These are phyloP conservation scores for Pseudocercospora vitis DNA, from an alignment of 2,329 filamentous ascomycete genomes.

Conservation along the genomic window DNA sequence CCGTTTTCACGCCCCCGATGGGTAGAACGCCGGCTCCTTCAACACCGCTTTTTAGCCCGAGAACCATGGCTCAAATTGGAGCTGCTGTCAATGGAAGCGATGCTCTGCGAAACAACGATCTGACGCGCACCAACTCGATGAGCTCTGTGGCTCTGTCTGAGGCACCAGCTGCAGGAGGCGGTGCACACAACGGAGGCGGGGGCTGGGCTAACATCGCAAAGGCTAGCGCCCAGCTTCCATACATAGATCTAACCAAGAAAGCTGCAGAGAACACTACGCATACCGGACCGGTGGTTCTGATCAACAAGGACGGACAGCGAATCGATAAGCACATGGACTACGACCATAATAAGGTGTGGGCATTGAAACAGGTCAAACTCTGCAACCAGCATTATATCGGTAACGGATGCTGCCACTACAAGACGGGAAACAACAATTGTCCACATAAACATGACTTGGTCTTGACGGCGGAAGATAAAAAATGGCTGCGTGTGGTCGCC, in stretches of 20 bases:
- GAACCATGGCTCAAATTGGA: no score
- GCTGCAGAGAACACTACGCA: constrained; percentile 7
- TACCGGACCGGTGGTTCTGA: constrained; percentile 44
- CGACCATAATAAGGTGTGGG: constrained; percentile 58
- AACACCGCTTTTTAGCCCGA: constrained; percentile 21
- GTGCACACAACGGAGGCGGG: constrained; percentile 7
- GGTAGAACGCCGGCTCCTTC: constrained; percentile 20
- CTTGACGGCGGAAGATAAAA: constrained; percentile 54
- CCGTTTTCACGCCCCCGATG: constrained; percentile 31
- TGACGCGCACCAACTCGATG: constrained; percentile 26
- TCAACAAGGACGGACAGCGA: constrained; percentile 61
- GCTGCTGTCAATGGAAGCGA: no score
- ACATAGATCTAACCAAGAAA: constrained; percentile 25
- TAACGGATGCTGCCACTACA: constrained; percentile 55
- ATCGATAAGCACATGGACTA: constrained; percentile 55
- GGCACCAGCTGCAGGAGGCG: constrained; percentile 1
- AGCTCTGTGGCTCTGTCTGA: constrained; percentile 27
- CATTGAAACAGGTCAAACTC: constrained; percentile 62
- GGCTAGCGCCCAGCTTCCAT: constrained; percentile 22
- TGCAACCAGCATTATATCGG: constrained; percentile 64
- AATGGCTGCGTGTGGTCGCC: constrained; percentile 58
- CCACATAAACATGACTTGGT: constrained; percentile 58
- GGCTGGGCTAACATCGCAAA: constrained; percentile 27
- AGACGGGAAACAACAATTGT: constrained; percentile 51
- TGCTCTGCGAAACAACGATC: constrained; percentile 11